Conservation (phyloP, 1,139 yeast species). For the Yamadazyma kanchanaburiensis region DNA sequence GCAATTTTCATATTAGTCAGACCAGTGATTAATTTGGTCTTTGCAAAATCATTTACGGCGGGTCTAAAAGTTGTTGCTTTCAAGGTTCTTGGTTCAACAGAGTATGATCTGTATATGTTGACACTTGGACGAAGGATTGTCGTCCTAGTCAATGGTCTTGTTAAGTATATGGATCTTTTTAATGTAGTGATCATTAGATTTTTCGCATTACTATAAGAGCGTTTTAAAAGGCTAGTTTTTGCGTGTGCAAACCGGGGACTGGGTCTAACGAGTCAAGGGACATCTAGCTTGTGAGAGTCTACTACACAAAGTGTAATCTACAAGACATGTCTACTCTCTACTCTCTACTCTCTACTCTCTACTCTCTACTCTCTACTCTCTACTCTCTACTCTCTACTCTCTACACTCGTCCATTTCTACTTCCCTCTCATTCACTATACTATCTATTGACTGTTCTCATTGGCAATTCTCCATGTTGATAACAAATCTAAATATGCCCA, state of each 20-base stretch:
- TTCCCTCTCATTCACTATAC: background rate
- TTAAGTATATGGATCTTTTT: constrained; percentile 1
- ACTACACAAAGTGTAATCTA: too few species aligned
- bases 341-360: constrained; percentile 1
- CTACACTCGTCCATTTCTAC: background rate
- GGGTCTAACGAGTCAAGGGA: too few species aligned
- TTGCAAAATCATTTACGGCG: constrained; percentile 8
- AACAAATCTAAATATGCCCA: constrained; percentile 75
- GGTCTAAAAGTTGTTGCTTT: constrained; percentile 10
- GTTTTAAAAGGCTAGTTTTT: too few species aligned
- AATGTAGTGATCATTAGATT: constrained; percentile 1
- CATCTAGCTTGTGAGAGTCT: too few species aligned
- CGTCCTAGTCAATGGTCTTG: background rate
- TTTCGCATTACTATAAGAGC: too few species aligned
- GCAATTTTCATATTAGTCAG: constrained; percentile 34
- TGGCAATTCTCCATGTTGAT: constrained; percentile 61
- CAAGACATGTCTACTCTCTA: constrained; percentile 1
- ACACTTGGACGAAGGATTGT: background rate
- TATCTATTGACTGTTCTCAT: constrained; percentile 24
- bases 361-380: background rate
- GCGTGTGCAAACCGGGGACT: too few species aligned
- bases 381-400: background rate
- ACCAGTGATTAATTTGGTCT: constrained; percentile 23
- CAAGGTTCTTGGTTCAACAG: constrained; percentile 10
- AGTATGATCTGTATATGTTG: constrained; percentile 3